Evolutionary conservation across 768 basidiomycete species (phyloP).

Genomic region (Tylopilus balloui): DNA sequence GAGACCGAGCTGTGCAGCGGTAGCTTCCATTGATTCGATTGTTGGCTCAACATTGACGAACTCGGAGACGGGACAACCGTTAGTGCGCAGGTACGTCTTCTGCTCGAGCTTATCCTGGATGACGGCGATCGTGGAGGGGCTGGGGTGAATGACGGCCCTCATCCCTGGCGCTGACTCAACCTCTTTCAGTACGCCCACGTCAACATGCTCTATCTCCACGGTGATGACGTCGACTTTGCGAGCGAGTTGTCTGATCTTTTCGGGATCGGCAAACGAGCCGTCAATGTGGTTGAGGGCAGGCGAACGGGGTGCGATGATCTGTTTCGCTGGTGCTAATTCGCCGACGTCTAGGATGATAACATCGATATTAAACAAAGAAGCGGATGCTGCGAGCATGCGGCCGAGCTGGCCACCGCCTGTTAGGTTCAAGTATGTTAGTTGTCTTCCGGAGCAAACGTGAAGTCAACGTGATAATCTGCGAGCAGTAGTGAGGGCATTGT

Average conservation of each 20-base stretch:
- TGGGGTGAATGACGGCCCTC: conserved; percentile 57
- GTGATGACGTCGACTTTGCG: conserved; percentile 81
- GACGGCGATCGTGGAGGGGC: conserved; percentile 71
- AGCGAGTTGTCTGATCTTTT: conserved; percentile 77
- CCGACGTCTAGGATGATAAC: conserved; percentile 84
- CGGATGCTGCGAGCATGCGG: conserved; percentile 91
- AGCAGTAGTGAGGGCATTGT: conserved; percentile 7
- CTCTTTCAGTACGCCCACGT: conserved; percentile 64
- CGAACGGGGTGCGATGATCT: conserved; percentile 58
- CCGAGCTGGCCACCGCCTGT: conserved; percentile 95
- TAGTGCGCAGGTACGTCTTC: conserved; percentile 51
- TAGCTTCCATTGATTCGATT: conserved; percentile 47
- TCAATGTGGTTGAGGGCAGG: conserved; percentile 64
- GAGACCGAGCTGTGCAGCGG: conserved; percentile 59
- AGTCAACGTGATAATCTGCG: conserved; percentile 7
- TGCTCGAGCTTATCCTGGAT: conserved; percentile 80
- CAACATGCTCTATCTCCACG: conserved; percentile 96
- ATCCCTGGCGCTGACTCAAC: conserved; percentile 25
- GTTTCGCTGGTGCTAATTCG: conserved; percentile 82
- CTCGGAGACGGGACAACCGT: conserved; percentile 50
- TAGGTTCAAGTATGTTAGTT: conserved; percentile 1
- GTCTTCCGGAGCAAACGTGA: neutral
- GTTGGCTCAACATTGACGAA: conserved; percentile 59
- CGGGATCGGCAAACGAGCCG: conserved; percentile 81
- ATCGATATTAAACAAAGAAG: conserved; percentile 80